Evolutionary conservation across 2,329 filamentous ascomycete species (phyloP).

Genomic region (Monosporascus sp.): DNA sequence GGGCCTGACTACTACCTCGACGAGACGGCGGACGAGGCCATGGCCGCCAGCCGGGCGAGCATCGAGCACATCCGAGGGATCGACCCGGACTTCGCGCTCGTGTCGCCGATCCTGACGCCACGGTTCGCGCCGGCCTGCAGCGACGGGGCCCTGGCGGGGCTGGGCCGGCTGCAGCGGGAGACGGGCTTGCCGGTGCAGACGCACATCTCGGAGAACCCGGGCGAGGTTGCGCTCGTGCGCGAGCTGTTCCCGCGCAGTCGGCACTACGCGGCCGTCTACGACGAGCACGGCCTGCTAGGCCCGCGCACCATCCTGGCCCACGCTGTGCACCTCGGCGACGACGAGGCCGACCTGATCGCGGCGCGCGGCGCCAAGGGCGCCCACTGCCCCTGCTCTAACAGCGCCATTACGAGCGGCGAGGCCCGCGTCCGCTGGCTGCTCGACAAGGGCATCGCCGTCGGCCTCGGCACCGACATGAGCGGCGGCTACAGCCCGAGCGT

Average conservation of each 20-base stretch:
- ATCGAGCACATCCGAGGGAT: constrained; percentile 62
- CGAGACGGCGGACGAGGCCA: constrained; percentile 50
- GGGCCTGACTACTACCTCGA: constrained; percentile 79
- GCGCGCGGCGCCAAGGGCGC: constrained; percentile 59
- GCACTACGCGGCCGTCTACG: constrained; percentile 76
- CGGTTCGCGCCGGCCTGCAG: constrained; percentile 62
- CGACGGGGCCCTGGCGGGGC: constrained; percentile 49
- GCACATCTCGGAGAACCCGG: constrained; percentile 78
- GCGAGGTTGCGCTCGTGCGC: constrained; percentile 67
- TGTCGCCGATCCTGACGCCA: constrained; percentile 76
- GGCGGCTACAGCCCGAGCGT: constrained; percentile 82
- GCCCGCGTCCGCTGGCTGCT: constrained; percentile 71
- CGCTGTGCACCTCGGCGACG: constrained; percentile 66
- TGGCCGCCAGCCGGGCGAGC: constrained; percentile 50
- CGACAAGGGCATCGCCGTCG: constrained; percentile 69
- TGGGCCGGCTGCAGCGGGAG: constrained; percentile 60
- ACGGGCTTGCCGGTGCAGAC: constrained; percentile 72
- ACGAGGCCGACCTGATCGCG: constrained; percentile 62
- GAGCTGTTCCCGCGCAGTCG: constrained; percentile 59
- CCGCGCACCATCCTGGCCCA: constrained; percentile 78
- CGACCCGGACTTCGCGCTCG: constrained; percentile 59
- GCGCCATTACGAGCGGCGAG: constrained; percentile 71
- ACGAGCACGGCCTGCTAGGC: constrained; percentile 63
- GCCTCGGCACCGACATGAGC: constrained; percentile 84
- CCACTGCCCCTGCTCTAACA: constrained; percentile 87